Evolutionary conservation across 805 yeast genomes (phyloP).

Genomic region (Millerozyma miso): DNA sequence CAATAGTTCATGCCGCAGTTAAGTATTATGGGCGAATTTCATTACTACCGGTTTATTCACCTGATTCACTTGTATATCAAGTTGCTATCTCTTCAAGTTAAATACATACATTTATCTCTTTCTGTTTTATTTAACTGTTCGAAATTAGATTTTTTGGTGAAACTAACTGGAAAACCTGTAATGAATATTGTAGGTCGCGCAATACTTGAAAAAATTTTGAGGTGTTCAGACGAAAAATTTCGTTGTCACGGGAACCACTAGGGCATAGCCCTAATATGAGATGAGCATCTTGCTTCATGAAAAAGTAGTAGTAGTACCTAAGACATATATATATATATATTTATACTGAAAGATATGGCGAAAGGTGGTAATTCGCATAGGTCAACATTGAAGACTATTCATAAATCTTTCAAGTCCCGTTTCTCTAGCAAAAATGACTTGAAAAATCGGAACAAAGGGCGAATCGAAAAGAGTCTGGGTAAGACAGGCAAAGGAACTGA

Average conservation of each 20-base stretch:
- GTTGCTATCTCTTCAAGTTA: not conserved
- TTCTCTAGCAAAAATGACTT: conserved; percentile 87
- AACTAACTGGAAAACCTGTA: not conserved
- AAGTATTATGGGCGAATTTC: not conserved
- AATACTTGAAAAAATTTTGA: not conserved
- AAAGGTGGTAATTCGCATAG: conserved; percentile 72
- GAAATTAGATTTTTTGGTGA: not conserved
- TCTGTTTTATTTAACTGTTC: not conserved
- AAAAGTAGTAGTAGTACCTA: not conserved
- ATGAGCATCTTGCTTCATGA: not conserved
- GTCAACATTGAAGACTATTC: conserved; percentile 74
- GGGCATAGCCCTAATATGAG: conserved; percentile 1
- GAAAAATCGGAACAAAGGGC: conserved; percentile 79
- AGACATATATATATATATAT: conserved; percentile 1
- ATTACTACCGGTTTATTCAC: not conserved
- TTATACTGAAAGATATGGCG: conserved; percentile 10
- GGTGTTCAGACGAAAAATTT: not conserved
- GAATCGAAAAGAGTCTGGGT: conserved; percentile 62
- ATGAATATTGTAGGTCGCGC: not conserved
- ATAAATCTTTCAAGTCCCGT: conserved; percentile 86
- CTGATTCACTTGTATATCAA: not conserved
- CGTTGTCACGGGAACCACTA: not conserved
- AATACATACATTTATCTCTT: not conserved
- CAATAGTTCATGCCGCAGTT: not conserved
- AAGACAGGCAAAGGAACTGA: conserved; percentile 36